Percentiles rank a stretch among this genome's conserved stretches.
Evolutionary conservation across 768 basidiomycete species (phyloP).

Genomic region (Lentinula sp.): DNA sequence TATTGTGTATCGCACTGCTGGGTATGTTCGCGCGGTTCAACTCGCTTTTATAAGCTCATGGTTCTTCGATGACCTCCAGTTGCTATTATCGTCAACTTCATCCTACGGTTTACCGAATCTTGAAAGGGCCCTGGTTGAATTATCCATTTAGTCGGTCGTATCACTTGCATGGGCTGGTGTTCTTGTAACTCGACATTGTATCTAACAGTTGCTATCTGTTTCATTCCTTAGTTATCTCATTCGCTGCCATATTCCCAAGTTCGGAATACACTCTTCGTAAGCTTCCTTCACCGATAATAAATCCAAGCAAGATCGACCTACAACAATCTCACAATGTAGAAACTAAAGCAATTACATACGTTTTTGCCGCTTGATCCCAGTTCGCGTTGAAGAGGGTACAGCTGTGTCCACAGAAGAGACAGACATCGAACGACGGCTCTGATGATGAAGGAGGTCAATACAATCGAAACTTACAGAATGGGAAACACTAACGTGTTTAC

Average conservation of each 20-base stretch:
- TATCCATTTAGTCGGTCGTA: not conserved
- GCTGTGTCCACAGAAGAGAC: slow-evolving; percentile 72
- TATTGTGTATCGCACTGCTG: slow-evolving; percentile 78
- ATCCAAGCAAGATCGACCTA: not conserved
- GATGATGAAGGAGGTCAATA: not conserved
- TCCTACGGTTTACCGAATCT: slow-evolving; percentile 64
- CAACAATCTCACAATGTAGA: not conserved
- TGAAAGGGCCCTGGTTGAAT: slow-evolving; percentile 9
- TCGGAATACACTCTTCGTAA: too few relatives aligned
- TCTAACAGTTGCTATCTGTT: not conserved
- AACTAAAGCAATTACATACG: slow-evolving; percentile 25
- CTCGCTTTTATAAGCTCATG: not conserved
- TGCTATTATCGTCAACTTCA: slow-evolving; percentile 80
- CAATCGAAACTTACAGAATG: not conserved
- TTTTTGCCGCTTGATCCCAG: slow-evolving; percentile 54
- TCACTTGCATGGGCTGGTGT: not conserved
- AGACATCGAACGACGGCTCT: slow-evolving; percentile 64
- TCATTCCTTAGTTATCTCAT: not conserved
- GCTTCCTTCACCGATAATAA: too few relatives aligned
- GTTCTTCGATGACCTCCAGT: slow-evolving; percentile 34
- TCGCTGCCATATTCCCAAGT: too few relatives aligned
- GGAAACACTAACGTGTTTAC: slow-evolving; percentile 49
- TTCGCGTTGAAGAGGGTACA: slow-evolving; percentile 40
- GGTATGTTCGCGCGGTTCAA: slow-evolving; percentile 33
- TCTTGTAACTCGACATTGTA: not conserved